Conservation (phyloP, 2,329 filamentous ascomycete species). For the Pseudogymnoascus sp. region DNA sequence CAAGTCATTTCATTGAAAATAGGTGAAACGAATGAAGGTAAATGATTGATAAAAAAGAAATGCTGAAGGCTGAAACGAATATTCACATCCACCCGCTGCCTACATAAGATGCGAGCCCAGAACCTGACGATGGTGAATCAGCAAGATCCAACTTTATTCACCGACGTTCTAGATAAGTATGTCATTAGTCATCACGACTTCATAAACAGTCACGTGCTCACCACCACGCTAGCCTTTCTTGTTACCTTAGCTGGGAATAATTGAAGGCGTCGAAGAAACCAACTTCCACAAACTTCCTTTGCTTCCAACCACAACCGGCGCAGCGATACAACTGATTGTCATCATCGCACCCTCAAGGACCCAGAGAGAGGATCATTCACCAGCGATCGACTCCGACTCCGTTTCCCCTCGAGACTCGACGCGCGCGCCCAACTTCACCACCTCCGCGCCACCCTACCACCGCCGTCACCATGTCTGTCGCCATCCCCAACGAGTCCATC, state of each 20-base stretch:
- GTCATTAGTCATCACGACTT: not conserved
- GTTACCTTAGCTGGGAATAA: conserved; percentile 1
- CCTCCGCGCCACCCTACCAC: not conserved
- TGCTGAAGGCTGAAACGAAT: not conserved
- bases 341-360: not conserved
- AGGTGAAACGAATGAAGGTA: not conserved
- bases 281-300: not conserved
- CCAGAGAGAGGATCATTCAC: not conserved
- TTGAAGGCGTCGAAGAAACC: not conserved
- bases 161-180: not conserved
- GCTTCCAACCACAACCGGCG: not conserved
- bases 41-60: not conserved
- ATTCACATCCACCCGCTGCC: not conserved
- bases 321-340: not conserved
- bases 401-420: not conserved
- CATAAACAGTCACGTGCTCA: not conserved
- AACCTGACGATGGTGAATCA: not conserved
- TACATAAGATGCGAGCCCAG: not conserved
- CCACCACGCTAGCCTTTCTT: not conserved
- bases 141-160: not conserved
- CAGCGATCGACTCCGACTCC: not conserved
- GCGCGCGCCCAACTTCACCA: not conserved
- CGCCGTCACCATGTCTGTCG: conserved; percentile 58
- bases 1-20: not conserved
- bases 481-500: conserved; percentile 68